These are phyloP conservation scores for Hypoxylon sp. DNA, from an alignment of 2,329 filamentous ascomycete genomes.

Conservation along the genomic window DNA sequence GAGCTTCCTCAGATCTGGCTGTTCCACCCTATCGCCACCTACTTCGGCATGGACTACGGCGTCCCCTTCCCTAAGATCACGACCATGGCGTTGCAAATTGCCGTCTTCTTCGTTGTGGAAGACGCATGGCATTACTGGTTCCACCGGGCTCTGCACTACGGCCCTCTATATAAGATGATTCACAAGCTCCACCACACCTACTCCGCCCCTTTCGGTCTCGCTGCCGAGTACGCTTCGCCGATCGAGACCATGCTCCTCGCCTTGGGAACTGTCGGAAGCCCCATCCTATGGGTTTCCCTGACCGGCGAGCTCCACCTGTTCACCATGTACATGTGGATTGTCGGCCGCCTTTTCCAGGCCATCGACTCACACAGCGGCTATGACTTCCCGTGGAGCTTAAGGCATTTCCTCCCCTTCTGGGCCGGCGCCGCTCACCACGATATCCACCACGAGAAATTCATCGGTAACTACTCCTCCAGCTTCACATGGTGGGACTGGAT, in stretches of 20 bases:
- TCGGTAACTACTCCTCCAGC: conserved; percentile 97
- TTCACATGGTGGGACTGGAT: conserved; percentile 99
- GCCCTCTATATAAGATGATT: conserved; percentile 93
- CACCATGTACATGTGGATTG: conserved; percentile 98
- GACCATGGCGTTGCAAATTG: conserved; percentile 93
- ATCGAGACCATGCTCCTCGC: conserved; percentile 97
- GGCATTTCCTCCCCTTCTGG: conserved; percentile 98
- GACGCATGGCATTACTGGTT: conserved; percentile 99
- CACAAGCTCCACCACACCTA: conserved; percentile 99
- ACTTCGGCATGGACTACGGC: conserved; percentile 87
- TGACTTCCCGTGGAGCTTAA: conserved; percentile 97
- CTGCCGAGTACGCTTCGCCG: conserved; percentile 96
- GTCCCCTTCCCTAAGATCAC: conserved; percentile 89
- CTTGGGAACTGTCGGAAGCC: conserved; percentile 84
- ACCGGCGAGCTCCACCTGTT: conserved; percentile 92
- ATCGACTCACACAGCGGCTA: conserved; percentile 98
- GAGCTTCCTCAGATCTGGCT: conserved; percentile 99
- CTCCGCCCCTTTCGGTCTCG: conserved; percentile 95
- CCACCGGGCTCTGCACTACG: conserved; percentile 94
- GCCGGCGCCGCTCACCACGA: conserved; percentile 97
- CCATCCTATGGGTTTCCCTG: conserved; percentile 85
- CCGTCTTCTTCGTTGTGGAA: conserved; percentile 94
- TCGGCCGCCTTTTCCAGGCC: conserved; percentile 93
- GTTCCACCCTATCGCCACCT: conserved; percentile 97
- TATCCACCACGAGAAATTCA: conserved; percentile 97